Evolutionary conservation across 176 grass and related monocot genomes (phyloP).

Genomic region (Juncus effusus): DNA sequence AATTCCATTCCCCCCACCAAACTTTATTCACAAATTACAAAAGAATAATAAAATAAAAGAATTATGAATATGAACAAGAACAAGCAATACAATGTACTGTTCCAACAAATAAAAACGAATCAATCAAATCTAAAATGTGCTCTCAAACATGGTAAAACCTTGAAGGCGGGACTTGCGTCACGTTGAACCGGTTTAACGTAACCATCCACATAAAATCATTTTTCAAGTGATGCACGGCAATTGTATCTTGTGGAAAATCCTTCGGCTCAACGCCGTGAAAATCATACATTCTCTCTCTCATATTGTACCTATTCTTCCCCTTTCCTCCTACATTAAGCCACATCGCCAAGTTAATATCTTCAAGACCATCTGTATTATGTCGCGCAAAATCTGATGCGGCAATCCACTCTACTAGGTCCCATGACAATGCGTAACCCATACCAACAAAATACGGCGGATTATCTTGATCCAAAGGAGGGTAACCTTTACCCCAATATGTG

Average conservation of each 20-base stretch:
- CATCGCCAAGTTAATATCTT: constrained; percentile 62
- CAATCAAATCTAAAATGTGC: background rate
- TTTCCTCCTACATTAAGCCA: constrained; percentile 48
- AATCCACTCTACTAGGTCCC: constrained; percentile 75
- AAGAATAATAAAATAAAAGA: background rate
- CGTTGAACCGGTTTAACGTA: constrained; percentile 37
- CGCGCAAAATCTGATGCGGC: constrained; percentile 33
- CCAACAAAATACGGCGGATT: constrained; percentile 74
- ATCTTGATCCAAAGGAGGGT: constrained; percentile 52
- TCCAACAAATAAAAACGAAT: constrained; percentile 1
- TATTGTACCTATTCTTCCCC: constrained; percentile 65
- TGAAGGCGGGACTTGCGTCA: constrained; percentile 18
- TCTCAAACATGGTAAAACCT: constrained; percentile 24
- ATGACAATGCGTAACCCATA: constrained; percentile 77
- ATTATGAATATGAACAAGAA: background rate
- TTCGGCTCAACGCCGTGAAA: constrained; percentile 27
- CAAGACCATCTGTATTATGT: constrained; percentile 37
- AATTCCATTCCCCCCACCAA: background rate
- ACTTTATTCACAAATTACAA: background rate
- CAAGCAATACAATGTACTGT: background rate
- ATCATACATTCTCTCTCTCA: constrained; percentile 43
- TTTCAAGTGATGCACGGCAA: constrained; percentile 42
- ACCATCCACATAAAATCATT: constrained; percentile 30
- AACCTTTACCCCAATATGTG: constrained; percentile 58
- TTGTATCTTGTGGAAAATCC: constrained; percentile 24